These are phyloP conservation scores for Vicia villosa DNA, from an alignment of 306 rosid genomes.

Conservation along the genomic window DNA sequence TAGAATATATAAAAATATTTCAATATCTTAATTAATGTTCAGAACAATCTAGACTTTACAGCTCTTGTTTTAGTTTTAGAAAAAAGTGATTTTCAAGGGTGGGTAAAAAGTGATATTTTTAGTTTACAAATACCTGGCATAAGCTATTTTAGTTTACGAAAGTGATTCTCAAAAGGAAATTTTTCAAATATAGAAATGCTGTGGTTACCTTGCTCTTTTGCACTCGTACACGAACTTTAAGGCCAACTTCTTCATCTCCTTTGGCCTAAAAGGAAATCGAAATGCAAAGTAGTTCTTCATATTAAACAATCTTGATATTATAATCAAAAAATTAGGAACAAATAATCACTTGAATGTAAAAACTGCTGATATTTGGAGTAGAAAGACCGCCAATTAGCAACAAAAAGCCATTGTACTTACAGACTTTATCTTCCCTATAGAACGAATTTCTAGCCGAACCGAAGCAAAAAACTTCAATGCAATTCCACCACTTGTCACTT, in stretches of 20 bases:
- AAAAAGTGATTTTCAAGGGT: conserved; percentile 11
- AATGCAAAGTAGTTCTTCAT: conserved; percentile 34
- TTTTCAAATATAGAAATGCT: conserved; percentile 27
- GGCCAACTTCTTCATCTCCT: conserved; percentile 97
- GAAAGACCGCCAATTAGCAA: not conserved
- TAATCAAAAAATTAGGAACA: conserved; percentile 10
- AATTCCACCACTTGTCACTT: conserved; percentile 99
- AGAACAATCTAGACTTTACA: conserved; percentile 9
- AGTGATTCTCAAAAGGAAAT: not conserved
- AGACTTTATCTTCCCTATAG: conserved; percentile 95
- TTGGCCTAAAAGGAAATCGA: conserved; percentile 58
- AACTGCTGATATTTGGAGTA: conserved; percentile 14
- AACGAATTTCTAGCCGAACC: conserved; percentile 89
- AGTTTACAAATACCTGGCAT: not conserved
- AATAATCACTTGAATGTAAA: not conserved
- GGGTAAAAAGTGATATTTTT: not conserved
- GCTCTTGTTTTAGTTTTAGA: too few relatives aligned
- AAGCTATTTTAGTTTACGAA: not conserved
- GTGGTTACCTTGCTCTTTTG: conserved; percentile 91
- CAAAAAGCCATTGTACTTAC: conserved; percentile 61
- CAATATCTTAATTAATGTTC: conserved; percentile 8
- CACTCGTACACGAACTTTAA: conserved; percentile 90
- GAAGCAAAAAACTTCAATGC: conserved; percentile 98
- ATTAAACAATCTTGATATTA: conserved; percentile 19
- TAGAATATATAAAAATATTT: not conserved